Percentiles rank a stretch among this genome's conserved stretches.
Evolutionary conservation across 257 asterid species (phyloP).

Genomic region (Solanum ossicruentum): DNA sequence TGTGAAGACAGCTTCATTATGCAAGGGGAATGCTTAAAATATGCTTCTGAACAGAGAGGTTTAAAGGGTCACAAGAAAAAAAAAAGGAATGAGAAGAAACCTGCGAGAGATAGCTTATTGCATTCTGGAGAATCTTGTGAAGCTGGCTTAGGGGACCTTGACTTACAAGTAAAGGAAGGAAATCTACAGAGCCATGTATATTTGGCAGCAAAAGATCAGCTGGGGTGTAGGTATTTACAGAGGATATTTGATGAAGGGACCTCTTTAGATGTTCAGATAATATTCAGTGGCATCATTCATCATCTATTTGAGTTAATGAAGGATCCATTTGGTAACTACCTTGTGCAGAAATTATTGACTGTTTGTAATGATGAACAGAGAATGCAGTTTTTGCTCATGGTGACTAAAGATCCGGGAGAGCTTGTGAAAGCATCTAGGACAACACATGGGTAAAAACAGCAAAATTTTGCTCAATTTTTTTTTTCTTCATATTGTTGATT

Average conservation of each 20-base stretch:
- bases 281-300: slow-evolving; percentile 19
- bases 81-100: neutral
- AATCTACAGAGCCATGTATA: slow-evolving; percentile 9
- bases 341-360: slow-evolving; percentile 30
- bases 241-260: slow-evolving; percentile 22
- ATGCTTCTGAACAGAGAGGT: slow-evolving; percentile 2
- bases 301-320: slow-evolving; percentile 19
- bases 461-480: neutral
- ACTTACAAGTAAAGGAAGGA: neutral
- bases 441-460: slow-evolving; percentile 22
- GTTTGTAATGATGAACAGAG: slow-evolving; percentile 33
- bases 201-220: slow-evolving; percentile 21
- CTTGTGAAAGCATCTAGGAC: slow-evolving; percentile 13
- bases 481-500: neutral
- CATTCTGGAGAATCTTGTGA: neutral
- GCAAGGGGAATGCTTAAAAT: slow-evolving; percentile 5
- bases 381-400: slow-evolving; percentile 12
- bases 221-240: slow-evolving; percentile 31
- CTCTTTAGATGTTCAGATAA: slow-evolving; percentile 13
- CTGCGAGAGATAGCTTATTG: neutral
- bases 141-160: neutral
- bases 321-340: slow-evolving; percentile 30
- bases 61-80: slow-evolving; percentile 11
- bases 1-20: slow-evolving; percentile 3
- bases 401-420: slow-evolving; percentile 16